Evolutionary conservation across 176 grass and related monocot species (phyloP).

Genomic region (Aegilops umbellulata): DNA sequence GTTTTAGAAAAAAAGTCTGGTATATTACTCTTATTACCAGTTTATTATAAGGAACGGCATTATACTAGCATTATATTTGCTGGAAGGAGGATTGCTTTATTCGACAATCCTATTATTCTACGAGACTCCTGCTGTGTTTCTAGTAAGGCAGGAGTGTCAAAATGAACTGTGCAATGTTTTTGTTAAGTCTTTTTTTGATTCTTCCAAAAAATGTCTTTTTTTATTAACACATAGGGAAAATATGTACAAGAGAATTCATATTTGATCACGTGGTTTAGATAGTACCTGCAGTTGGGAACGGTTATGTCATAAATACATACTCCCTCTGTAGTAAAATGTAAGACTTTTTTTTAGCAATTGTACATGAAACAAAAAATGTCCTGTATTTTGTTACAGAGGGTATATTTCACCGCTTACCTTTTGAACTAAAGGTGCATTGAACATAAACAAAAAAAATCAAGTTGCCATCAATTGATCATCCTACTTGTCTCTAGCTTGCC

Average conservation of each 20-base stretch:
- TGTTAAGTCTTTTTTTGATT: neutral
- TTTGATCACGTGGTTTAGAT: neutral
- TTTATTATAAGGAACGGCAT: neutral
- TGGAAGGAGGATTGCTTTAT: neutral
- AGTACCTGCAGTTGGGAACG: neutral
- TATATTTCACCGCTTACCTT: neutral
- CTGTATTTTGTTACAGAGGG: too few relatives aligned
- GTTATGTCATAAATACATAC: neutral
- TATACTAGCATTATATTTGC: neutral
- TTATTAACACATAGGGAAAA: neutral
- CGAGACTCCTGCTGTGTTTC: neutral
- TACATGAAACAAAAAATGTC: too few relatives aligned
- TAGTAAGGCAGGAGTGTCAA: neutral
- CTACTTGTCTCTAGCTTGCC: constrained; percentile 48
- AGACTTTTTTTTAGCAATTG: too few relatives aligned
- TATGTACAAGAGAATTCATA: neutral
- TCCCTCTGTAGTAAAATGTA: too few relatives aligned
- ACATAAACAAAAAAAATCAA: constrained; percentile 1
- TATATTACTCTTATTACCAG: neutral
- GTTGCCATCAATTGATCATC: constrained; percentile 33
- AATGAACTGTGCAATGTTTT: neutral
- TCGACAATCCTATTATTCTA: neutral
- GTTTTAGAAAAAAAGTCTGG: neutral
- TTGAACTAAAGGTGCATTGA: neutral
- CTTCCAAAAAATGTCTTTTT: too few relatives aligned